Evolutionary conservation across 345 rosid species (phyloP).

Genomic region (Ceriops decandra): DNA sequence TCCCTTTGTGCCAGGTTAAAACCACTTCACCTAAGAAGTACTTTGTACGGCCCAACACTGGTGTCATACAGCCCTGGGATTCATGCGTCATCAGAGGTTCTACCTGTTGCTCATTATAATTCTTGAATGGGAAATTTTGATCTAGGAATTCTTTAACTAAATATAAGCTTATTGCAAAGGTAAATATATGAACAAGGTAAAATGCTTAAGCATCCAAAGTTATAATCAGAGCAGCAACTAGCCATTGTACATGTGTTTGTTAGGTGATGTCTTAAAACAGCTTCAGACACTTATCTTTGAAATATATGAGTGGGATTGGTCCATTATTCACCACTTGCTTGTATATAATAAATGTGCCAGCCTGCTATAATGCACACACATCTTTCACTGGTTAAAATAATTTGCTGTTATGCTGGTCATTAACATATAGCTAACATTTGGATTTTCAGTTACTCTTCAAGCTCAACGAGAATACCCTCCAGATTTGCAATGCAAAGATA

Average conservation of each 20-base stretch:
- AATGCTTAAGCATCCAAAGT: background rate
- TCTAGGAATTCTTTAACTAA: background rate
- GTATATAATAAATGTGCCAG: background rate
- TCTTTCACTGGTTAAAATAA: background rate
- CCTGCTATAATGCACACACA: background rate
- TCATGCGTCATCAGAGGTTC: slow-evolving; percentile 70
- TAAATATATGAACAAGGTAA: background rate
- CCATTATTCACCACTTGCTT: background rate
- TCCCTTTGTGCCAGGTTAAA: slow-evolving; percentile 56
- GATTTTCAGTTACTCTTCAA: slow-evolving; percentile 78
- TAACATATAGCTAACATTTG: slow-evolving; percentile 12
- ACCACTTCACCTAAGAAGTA: slow-evolving; percentile 97
- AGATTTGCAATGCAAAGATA: slow-evolving; percentile 95
- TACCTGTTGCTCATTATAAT: slow-evolving; percentile 2
- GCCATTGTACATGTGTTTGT: background rate
- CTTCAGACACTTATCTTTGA: background rate
- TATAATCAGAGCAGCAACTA: background rate
- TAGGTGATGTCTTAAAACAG: background rate
- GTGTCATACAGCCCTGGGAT: slow-evolving; percentile 79
- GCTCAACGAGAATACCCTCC: slow-evolving; percentile 75
- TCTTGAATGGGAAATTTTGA: background rate
- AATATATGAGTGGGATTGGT: background rate
- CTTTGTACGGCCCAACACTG: slow-evolving; percentile 92
- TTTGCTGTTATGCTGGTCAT: slow-evolving; percentile 2
- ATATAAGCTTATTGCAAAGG: background rate